Conservation (phyloP, 345 rosid genomes). For the Lepidium africanum region DNA sequence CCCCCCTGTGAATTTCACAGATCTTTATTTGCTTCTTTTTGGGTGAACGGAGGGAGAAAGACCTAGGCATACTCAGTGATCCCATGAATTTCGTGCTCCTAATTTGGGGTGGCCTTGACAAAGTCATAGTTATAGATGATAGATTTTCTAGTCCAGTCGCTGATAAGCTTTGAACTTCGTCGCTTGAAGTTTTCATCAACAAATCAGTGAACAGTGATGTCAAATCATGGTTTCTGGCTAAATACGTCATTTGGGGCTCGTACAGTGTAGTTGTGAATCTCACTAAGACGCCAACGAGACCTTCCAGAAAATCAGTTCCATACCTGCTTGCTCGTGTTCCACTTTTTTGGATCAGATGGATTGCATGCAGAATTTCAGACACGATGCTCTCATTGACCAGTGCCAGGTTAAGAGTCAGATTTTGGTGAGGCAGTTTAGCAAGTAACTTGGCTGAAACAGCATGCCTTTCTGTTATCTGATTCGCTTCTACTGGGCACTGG, state of each 20-base stretch:
- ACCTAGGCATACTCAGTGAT: constrained; percentile 35
- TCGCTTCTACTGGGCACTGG: constrained; percentile 28
- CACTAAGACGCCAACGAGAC: constrained; percentile 72
- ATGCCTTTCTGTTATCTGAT: constrained; percentile 58
- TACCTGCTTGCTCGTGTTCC: constrained; percentile 62
- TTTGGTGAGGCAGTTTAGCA: constrained; percentile 76
- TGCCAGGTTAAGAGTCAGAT: constrained; percentile 67
- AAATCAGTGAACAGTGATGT: constrained; percentile 62
- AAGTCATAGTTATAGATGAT: constrained; percentile 52
- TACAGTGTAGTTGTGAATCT: constrained; percentile 81
- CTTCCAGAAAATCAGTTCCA: constrained; percentile 63
- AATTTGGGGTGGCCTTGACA: constrained; percentile 46
- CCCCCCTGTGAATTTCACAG: constrained; percentile 78
- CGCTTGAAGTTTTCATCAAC: constrained; percentile 64
- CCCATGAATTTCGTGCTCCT: constrained; percentile 42
- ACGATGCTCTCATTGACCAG: constrained; percentile 43
- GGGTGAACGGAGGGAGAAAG: constrained; percentile 39
- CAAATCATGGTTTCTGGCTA: constrained; percentile 63
- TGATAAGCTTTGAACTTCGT: constrained; percentile 76
- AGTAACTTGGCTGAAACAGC: constrained; percentile 69
- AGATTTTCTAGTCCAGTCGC: constrained; percentile 79
- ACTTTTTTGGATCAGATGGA: constrained; percentile 44
- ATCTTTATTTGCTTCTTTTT: constrained; percentile 32
- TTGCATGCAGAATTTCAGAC: constrained; percentile 45
- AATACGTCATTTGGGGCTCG: constrained; percentile 53